Evolutionary conservation across 805 yeast genomes (phyloP).

Genomic region (Starmerella powellii): DNA sequence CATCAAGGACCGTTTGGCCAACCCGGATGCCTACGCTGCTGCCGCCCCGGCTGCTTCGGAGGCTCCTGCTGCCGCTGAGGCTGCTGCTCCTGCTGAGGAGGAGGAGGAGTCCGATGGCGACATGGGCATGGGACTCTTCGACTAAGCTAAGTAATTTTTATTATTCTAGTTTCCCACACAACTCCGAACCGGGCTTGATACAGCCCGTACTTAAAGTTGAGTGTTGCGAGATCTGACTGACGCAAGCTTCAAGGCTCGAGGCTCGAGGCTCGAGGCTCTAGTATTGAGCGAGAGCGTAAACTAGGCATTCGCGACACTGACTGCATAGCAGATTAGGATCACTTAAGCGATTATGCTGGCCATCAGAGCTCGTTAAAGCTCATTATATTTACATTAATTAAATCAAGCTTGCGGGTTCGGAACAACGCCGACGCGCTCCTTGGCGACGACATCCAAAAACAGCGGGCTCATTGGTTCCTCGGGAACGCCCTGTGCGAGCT

Average conservation of each 20-base stretch:
- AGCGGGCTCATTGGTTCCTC: constrained; percentile 33
- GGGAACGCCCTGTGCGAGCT: constrained; percentile 34
- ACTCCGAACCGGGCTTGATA: background rate
- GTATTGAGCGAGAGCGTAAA: too few relatives aligned
- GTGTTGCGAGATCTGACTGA: too few relatives aligned
- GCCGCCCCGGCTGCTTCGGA: constrained; percentile 97
- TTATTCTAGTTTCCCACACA: background rate
- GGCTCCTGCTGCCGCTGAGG: constrained; percentile 45
- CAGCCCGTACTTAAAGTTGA: too few relatives aligned
- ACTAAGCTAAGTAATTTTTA: constrained; percentile 40
- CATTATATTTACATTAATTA: background rate
- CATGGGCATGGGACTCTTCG: constrained; percentile 84
- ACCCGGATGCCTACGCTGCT: constrained; percentile 99
- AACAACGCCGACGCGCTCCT: constrained; percentile 36
- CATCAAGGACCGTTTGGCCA: constrained; percentile 97
- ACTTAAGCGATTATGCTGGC: too few relatives aligned
- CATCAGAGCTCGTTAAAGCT: too few relatives aligned
- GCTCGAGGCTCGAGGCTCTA: too few relatives aligned
- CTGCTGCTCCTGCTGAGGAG: constrained; percentile 61
- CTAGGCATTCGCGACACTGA: too few relatives aligned
- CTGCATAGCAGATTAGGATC: too few relatives aligned
- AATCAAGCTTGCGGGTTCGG: constrained; percentile 26
- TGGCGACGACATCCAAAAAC: constrained; percentile 32
- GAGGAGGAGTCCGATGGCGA: constrained; percentile 55
- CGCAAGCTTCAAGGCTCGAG: too few relatives aligned